Conservation (phyloP, 768 basidiomycete species). For the Leccinellum rugosiceps region DNA sequence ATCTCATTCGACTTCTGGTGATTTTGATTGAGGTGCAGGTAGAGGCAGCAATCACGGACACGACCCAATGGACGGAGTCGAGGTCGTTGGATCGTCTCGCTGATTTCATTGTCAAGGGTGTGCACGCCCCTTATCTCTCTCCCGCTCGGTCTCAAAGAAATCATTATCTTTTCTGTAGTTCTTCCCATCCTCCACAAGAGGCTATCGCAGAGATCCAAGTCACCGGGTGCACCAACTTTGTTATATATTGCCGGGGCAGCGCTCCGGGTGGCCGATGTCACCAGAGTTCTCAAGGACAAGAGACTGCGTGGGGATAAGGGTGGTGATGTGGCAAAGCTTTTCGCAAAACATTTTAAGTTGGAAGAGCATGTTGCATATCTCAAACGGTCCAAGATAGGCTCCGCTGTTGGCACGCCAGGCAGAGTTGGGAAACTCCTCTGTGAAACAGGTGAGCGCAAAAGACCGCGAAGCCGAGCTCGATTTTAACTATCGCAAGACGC, state of each 20-base stretch:
- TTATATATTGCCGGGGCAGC: conserved; percentile 87
- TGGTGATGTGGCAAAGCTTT: conserved; percentile 91
- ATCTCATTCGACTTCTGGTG: conserved; percentile 13
- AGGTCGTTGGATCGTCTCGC: conserved; percentile 69
- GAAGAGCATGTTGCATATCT: conserved; percentile 84
- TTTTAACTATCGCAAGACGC: conserved; percentile 48
- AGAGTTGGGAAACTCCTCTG: conserved; percentile 83
- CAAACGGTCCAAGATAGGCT: conserved; percentile 77
- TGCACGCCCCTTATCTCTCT: conserved; percentile 7
- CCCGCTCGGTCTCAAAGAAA: background rate
- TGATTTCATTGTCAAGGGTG: conserved; percentile 77
- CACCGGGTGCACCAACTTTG: conserved; percentile 81
- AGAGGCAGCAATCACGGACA: conserved; percentile 76
- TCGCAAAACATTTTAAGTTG: conserved; percentile 92
- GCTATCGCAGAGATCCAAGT: conserved; percentile 71
- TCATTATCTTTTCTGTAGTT: conserved; percentile 35
- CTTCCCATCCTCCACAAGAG: conserved; percentile 66
- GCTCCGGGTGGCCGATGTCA: conserved; percentile 85
- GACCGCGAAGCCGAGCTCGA: background rate
- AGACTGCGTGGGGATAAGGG: conserved; percentile 75
- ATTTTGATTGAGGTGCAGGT: conserved; percentile 51
- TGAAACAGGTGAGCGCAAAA: conserved; percentile 52
- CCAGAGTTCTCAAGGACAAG: conserved; percentile 67
- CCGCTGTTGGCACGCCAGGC: conserved; percentile 90
- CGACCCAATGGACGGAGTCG: conserved; percentile 65